A percentile compares a stretch with the other conserved stretches of the same genome.
These are phyloP conservation scores for Amanita exitialis DNA, from an alignment of 768 basidiomycete species.

Conservation along the genomic window DNA sequence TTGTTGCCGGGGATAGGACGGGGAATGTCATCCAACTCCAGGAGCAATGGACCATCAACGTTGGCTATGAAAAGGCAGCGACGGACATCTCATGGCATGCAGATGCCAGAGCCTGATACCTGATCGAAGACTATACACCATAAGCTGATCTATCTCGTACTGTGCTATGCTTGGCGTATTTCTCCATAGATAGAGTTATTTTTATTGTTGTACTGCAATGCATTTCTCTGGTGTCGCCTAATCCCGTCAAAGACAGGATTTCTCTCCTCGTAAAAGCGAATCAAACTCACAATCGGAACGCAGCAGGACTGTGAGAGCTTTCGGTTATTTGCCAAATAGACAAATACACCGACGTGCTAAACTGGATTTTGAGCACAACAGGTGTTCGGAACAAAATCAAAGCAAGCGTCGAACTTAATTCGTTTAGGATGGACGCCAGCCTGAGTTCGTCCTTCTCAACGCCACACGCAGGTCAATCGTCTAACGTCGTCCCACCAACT, in stretches of 20 bases:
- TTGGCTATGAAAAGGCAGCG: conserved; percentile 66
- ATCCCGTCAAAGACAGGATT: conserved; percentile 65
- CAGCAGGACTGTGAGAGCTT: conserved; percentile 28
- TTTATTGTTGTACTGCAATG: conserved; percentile 5
- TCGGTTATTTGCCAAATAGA: conserved; percentile 22
- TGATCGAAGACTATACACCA: conserved; percentile 9
- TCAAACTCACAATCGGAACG: conserved; percentile 21
- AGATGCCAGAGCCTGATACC: conserved; percentile 26
- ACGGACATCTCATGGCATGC: conserved; percentile 58
- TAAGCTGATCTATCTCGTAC: neutral
- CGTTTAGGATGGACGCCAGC: conserved; percentile 45
- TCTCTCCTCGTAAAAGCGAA: conserved; percentile 45
- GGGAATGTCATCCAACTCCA: conserved; percentile 23
- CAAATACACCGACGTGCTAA: conserved; percentile 49
- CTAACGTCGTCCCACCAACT: conserved; percentile 61
- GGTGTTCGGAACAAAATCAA: conserved; percentile 61
- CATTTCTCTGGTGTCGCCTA: neutral
- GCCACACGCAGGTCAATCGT: conserved; percentile 42
- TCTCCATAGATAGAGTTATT: conserved; percentile 5
- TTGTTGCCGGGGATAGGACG: conserved; percentile 36
- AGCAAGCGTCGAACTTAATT: conserved; percentile 62
- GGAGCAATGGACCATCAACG: conserved; percentile 12
- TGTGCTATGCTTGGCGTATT: neutral
- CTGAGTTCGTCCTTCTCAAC: conserved; percentile 31
- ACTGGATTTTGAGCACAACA: conserved; percentile 63